Evolutionary conservation across 768 basidiomycete genomes (phyloP).

Genomic region (Pisolithus sp.): DNA sequence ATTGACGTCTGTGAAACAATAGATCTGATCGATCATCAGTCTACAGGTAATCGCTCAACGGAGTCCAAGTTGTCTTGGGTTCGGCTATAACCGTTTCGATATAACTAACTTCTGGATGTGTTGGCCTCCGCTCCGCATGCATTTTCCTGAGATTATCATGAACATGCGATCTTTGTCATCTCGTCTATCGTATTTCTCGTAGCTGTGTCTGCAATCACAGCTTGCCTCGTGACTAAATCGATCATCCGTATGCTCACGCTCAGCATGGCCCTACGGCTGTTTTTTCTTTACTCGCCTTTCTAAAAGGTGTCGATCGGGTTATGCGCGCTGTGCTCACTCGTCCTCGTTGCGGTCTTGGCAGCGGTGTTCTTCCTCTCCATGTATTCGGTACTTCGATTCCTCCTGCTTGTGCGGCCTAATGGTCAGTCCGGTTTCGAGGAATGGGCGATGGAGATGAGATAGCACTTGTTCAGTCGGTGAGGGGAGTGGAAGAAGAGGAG

Average conservation of each 20-base stretch:
- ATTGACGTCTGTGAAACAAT: no score
- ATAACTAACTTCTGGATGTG: no score
- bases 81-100: no score
- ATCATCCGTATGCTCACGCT: slow-evolving; percentile 18
- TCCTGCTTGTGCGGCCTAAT: slow-evolving; percentile 27
- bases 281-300: neutral
- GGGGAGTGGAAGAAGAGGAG: slow-evolving; percentile 14
- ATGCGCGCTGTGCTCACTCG: slow-evolving; percentile 25
- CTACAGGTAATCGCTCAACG: no score
- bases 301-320: slow-evolving; percentile 30
- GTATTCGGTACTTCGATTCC: slow-evolving; percentile 31
- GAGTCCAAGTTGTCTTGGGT: no score
- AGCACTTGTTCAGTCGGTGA: slow-evolving; percentile 14
- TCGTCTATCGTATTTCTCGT: slow-evolving; percentile 33
- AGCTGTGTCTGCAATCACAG: slow-evolving; percentile 27
- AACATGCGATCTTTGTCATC: slow-evolving; percentile 30
- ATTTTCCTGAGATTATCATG: slow-evolving; percentile 8
- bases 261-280: neutral
- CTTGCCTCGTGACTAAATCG: slow-evolving; percentile 25
- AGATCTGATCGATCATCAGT: no score
- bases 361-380: slow-evolving; percentile 24
- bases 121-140: slow-evolving; percentile 15
- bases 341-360: slow-evolving; percentile 29
- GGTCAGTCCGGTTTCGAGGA: slow-evolving; percentile 26
- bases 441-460: slow-evolving; percentile 25